Percentiles rank a stretch among this genome's conserved stretches.
phyloP scores from a whole-genome alignment of 306 rosid species.

The Fagus sylvatica region DNA sequence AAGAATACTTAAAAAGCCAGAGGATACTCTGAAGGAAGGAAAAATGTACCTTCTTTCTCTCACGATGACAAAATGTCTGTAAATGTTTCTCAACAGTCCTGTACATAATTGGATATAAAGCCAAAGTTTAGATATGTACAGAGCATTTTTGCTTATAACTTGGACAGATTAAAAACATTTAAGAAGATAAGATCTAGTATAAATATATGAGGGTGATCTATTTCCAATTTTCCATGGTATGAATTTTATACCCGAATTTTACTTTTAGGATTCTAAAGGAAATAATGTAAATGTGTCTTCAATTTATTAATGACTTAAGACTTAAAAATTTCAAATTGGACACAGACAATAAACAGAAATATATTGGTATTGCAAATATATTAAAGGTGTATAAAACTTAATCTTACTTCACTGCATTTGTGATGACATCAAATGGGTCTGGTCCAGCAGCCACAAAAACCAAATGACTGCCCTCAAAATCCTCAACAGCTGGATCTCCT shows the following conservation, averaged over 20 bases:
- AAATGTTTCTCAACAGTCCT: slow-evolving; percentile 84
- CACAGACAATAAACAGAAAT: neutral
- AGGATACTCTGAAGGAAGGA: slow-evolving; percentile 2
- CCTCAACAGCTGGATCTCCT: slow-evolving; percentile 87
- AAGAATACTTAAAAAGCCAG: neutral
- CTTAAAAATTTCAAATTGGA: neutral
- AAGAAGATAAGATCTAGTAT: no score
- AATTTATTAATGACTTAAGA: neutral
- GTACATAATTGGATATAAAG: slow-evolving; percentile 13
- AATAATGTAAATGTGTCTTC: neutral
- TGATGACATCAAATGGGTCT: slow-evolving; percentile 80
- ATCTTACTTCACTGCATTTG: slow-evolving; percentile 77
- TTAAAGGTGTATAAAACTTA: neutral
- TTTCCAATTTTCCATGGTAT: neutral
- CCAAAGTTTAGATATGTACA: neutral
- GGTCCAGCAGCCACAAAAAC: slow-evolving; percentile 80
- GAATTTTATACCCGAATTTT: neutral
- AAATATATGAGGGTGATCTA: neutral
- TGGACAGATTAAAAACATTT: no score
- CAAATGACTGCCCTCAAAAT: slow-evolving; percentile 78
- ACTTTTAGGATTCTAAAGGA: neutral
- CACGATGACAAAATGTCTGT: slow-evolving; percentile 76
- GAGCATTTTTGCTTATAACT: neutral
- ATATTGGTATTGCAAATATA: neutral
- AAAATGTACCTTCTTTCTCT: slow-evolving; percentile 74